Percentiles rank a stretch among this genome's conserved stretches.
phyloP scores from a whole-genome alignment of 805 yeast genomes.

The Ogataea angusta region DNA sequence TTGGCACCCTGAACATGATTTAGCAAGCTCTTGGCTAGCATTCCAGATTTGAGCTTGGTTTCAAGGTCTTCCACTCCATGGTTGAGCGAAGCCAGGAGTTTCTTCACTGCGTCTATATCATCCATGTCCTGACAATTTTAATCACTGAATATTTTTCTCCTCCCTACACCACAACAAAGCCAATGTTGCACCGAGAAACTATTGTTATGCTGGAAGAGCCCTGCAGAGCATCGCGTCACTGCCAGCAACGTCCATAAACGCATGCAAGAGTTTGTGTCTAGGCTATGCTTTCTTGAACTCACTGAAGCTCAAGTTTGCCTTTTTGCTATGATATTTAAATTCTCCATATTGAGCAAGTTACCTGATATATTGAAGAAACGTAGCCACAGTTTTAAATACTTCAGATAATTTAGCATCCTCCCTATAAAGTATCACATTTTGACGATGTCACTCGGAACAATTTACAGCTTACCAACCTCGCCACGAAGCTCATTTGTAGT shows the following conservation, averaged over 20 bases:
- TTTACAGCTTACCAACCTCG: background rate
- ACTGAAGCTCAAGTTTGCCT: background rate
- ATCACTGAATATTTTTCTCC: background rate
- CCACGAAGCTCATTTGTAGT: conserved; percentile 1
- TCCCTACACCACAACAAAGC: background rate
- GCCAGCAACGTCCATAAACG: no score
- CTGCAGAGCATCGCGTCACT: no score
- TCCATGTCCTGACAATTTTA: conserved; percentile 39
- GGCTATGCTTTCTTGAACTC: no score
- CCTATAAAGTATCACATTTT: no score
- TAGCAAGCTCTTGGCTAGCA: conserved; percentile 38
- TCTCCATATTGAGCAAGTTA: no score
- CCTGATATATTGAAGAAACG: background rate
- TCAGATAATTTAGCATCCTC: background rate
- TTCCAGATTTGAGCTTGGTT: conserved; percentile 32
- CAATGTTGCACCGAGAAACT: background rate
- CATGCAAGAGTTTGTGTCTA: no score
- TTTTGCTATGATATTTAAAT: no score
- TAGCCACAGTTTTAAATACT: background rate
- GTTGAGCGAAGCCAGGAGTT: conserved; percentile 38
- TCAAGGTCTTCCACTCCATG: conserved; percentile 36
- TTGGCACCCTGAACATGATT: conserved; percentile 29
- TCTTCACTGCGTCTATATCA: conserved; percentile 39
- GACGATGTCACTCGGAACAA: conserved; percentile 1
- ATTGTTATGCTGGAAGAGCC: no score